Conservation (phyloP, 129 eudicot species). For the Helianthus annuus region DNA sequence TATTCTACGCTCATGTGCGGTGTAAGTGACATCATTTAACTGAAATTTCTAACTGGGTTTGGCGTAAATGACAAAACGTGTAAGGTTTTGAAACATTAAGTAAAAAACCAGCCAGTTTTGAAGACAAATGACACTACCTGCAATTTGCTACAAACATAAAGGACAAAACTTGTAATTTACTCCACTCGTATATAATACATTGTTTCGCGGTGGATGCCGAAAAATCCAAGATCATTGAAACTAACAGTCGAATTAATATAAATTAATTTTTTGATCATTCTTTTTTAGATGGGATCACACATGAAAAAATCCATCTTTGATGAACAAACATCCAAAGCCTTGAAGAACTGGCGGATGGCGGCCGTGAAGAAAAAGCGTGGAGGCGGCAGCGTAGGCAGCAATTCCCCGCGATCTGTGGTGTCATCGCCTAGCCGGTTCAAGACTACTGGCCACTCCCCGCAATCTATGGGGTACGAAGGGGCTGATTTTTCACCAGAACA, state of each 20-base stretch:
- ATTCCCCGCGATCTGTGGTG: conserved; percentile 38
- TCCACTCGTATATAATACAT: too few relatives aligned
- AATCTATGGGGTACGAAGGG: conserved; percentile 34
- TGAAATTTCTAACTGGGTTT: too few relatives aligned
- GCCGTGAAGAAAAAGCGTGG: conserved; percentile 58
- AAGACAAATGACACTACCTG: too few relatives aligned
- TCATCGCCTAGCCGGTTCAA: conserved; percentile 67
- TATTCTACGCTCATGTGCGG: too few relatives aligned
- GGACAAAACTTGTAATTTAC: too few relatives aligned
- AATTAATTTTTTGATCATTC: conserved; percentile 1
- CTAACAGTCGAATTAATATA: background rate
- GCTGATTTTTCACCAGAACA: conserved; percentile 32
- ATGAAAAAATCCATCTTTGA: conserved; percentile 80
- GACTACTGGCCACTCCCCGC: conserved; percentile 67
- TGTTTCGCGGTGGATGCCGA: too few relatives aligned
- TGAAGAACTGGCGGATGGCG: conserved; percentile 63
- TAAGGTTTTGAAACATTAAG: too few relatives aligned
- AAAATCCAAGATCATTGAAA: too few relatives aligned
- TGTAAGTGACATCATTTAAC: too few relatives aligned
- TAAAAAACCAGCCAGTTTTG: too few relatives aligned
- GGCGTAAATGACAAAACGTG: too few relatives aligned
- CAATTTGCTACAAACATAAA: too few relatives aligned
- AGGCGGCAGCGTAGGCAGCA: conserved; percentile 35
- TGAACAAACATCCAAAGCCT: conserved; percentile 77
- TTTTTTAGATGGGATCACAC: conserved; percentile 73